Conservation (phyloP, 2,329 filamentous ascomycete genomes). For the Pseudogymnoascus sp. region DNA sequence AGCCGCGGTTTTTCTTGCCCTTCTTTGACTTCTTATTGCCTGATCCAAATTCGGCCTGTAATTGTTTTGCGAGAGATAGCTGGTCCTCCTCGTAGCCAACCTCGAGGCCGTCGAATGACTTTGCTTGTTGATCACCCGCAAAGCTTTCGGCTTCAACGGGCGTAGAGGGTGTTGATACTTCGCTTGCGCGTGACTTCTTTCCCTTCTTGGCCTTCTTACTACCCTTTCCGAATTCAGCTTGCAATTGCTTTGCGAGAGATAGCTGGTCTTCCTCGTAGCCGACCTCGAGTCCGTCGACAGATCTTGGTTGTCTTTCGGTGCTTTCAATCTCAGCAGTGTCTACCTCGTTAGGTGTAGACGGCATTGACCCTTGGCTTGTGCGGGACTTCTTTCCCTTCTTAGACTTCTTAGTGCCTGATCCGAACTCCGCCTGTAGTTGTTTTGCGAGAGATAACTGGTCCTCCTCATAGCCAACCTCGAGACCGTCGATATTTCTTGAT, state of each 20-base stretch:
- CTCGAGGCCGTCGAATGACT: conserved; percentile 12
- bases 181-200: background rate
- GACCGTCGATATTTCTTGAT: background rate
- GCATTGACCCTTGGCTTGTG: background rate
- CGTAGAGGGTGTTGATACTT: background rate
- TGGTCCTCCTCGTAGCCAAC: conserved; percentile 13
- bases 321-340: background rate
- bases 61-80: background rate
- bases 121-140: conserved; percentile 11
- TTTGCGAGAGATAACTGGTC: background rate
- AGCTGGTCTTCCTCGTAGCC: conserved; percentile 24
- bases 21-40: conserved; percentile 35
- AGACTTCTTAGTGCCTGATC: conserved; percentile 25
- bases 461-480: background rate
- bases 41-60: background rate
- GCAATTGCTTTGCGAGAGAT: conserved; percentile 22
- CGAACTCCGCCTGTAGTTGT: background rate
- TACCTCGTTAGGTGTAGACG: background rate
- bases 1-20: conserved; percentile 16
- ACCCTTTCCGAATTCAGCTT: conserved; percentile 18
- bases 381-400: conserved; percentile 19
- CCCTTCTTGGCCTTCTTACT: conserved; percentile 27
- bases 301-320: background rate
- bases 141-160: background rate
- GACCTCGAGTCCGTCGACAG: conserved; percentile 12